These are phyloP conservation scores for Colletotrichum truncatum DNA, from an alignment of 2,329 filamentous ascomycete genomes.

Conservation along the genomic window DNA sequence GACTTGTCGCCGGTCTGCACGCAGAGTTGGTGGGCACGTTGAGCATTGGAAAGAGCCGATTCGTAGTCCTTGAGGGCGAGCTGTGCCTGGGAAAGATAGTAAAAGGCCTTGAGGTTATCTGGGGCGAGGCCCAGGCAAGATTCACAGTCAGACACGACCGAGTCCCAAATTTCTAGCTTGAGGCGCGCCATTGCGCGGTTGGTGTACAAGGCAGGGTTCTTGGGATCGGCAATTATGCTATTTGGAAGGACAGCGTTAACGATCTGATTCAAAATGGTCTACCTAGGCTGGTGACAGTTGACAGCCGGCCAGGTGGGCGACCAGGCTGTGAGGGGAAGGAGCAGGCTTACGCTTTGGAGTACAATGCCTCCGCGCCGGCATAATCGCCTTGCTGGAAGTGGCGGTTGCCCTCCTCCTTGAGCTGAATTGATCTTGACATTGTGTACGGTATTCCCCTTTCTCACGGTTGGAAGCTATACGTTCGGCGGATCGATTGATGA, in stretches of 20 bases:
- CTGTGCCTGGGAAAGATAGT: constrained; percentile 85
- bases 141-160: constrained; percentile 80
- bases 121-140: constrained; percentile 75
- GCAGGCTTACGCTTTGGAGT: constrained; percentile 73
- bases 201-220: constrained; percentile 83
- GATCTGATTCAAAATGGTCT: background rate
- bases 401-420: constrained; percentile 70
- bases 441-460: background rate
- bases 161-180: constrained; percentile 77
- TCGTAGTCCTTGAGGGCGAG: constrained; percentile 77
- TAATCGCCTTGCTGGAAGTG: constrained; percentile 74
- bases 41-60: constrained; percentile 75
- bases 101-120: constrained; percentile 81
- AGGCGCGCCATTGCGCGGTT: constrained; percentile 88
- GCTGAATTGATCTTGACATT: constrained; percentile 43
- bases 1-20: constrained; percentile 70
- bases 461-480: background rate
- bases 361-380: constrained; percentile 71
- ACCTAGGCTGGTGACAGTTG: background rate
- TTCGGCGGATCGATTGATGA: too few relatives aligned
- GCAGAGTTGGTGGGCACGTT: constrained; percentile 78
- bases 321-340: background rate
- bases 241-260: background rate
- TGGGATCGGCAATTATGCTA: constrained; percentile 81
- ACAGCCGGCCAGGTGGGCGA: background rate